Percentiles rank a stretch among this genome's conserved stretches.
These are phyloP conservation scores for Fusarium tupiense DNA, from an alignment of 2,329 filamentous ascomycete genomes.

Conservation along the genomic window DNA sequence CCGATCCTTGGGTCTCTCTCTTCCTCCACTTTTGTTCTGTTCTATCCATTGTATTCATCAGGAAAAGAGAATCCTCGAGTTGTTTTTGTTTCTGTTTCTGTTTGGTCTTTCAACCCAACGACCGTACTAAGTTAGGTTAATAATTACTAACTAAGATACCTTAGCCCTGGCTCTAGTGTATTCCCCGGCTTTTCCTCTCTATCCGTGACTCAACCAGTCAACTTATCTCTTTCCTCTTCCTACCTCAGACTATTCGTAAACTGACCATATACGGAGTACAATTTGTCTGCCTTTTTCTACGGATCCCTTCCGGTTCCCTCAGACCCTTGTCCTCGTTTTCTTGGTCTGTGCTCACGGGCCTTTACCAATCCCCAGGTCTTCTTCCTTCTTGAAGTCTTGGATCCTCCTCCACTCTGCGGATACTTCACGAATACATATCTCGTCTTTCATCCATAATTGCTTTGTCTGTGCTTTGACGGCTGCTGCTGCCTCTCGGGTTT, in stretches of 20 bases:
- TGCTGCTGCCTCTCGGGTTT: neutral
- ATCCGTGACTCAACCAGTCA: neutral
- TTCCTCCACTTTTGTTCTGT: conserved; percentile 31
- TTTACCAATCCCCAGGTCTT: conserved; percentile 34
- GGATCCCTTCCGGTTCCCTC: neutral
- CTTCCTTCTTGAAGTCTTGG: conserved; percentile 18
- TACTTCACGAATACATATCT: neutral
- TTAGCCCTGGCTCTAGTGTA: neutral
- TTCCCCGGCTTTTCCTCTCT: neutral
- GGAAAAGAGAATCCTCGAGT: neutral
- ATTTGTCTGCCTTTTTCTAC: neutral
- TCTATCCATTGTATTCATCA: neutral
- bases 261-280: neutral
- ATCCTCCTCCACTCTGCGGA: conserved; percentile 26
- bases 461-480: conserved; percentile 7
- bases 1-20: conserved; percentile 19
- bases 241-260: neutral
- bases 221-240: neutral
- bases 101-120: conserved; percentile 1
- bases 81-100: neutral
- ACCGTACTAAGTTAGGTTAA: neutral
- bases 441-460: conserved; percentile 17
- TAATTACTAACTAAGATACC: neutral
- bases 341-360: conserved; percentile 30
- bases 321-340: conserved; percentile 26